These are phyloP conservation scores for Pichia sp. DNA, from an alignment of 1,139 yeast genomes.

Conservation along the genomic window DNA sequence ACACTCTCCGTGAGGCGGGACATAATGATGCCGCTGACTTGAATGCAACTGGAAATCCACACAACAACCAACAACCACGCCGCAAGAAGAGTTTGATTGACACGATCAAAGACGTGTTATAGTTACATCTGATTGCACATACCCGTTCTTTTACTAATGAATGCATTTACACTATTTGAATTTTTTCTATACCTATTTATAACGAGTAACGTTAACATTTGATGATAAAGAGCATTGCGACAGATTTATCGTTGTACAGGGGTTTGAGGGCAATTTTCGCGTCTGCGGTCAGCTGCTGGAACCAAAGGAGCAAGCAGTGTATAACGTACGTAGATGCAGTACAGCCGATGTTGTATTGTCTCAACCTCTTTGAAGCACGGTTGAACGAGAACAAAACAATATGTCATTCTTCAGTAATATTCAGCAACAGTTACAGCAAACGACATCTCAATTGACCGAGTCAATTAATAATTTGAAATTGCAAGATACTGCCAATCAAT, in stretches of 20 bases:
- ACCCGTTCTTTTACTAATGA: neutral
- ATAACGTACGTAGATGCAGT: too few species aligned
- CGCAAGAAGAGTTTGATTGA: slow-evolving; percentile 12
- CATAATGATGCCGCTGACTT: too few species aligned
- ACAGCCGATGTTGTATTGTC: too few species aligned
- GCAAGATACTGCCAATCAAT: slow-evolving; percentile 36
- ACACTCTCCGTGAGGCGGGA: neutral
- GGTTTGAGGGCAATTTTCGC: too few species aligned
- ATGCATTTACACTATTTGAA: neutral
- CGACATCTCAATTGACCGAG: slow-evolving; percentile 17
- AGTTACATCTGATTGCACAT: neutral
- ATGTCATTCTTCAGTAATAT: slow-evolving; percentile 14
- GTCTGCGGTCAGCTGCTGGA: too few species aligned
- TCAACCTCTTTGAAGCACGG: neutral
- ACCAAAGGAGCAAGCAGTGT: too few species aligned
- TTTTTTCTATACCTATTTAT: too few species aligned
- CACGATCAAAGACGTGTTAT: slow-evolving; percentile 7
- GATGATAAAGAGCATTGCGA: too few species aligned
- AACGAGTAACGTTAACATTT: too few species aligned
- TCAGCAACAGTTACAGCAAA: slow-evolving; percentile 20
- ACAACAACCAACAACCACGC: slow-evolving; percentile 3
- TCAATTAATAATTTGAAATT: slow-evolving; percentile 17
- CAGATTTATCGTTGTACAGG: too few species aligned
- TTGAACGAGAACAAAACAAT: neutral
- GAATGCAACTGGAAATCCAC: too few species aligned